Evolutionary conservation across 768 basidiomycete genomes (phyloP), one percentile per base, ranked within the genome.

Genomic region (Tulasnella sp.): DNA sequence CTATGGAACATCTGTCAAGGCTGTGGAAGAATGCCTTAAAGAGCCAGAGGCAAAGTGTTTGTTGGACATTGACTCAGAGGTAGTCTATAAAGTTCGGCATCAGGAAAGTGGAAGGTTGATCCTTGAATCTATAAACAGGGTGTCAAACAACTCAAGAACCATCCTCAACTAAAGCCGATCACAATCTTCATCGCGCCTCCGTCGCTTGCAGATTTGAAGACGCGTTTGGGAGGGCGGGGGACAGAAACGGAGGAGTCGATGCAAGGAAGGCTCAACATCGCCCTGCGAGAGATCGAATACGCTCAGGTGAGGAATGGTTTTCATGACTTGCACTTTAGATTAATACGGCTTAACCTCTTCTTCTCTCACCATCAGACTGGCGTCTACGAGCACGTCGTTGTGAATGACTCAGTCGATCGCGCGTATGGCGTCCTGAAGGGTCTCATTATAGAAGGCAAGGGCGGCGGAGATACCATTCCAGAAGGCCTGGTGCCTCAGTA

Each of bases 41-140:
- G 61, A 34, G 43, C 38, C 66, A 27, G 71, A 72, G 8, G 68
- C 65, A 48, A 70, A 72, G 44, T 76, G 76, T 60, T 72, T 77
- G 56, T 67, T 77, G 17, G 76, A 77, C 62, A 77, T 77, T 60
- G 76, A 77, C 62, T 71, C 73, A 31, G 74, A 76, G 68, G 72
- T 72, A 49, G 9, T 15, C n/a, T 63, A 45, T 4, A 21, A 8
- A 21, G 30, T 29, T 48, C 22, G 11, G 21, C 43, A 11, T 54
- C 27, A 11, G 8, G 2, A 15, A 7, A 30, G n/a, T 21, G 19
- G 17, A 19, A 22, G 21, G 22, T 21, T 25, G 12, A 22, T 53
- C n/a, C 10, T 17, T 48, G 11, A 12, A 44, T 17, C 31, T 55
- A 53, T 44, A 8, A 45, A 48, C 63, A 72, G 72, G 76, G 76